phyloP scores from a whole-genome alignment of 306 rosid genomes.

The Phaseolus lunatus region DNA sequence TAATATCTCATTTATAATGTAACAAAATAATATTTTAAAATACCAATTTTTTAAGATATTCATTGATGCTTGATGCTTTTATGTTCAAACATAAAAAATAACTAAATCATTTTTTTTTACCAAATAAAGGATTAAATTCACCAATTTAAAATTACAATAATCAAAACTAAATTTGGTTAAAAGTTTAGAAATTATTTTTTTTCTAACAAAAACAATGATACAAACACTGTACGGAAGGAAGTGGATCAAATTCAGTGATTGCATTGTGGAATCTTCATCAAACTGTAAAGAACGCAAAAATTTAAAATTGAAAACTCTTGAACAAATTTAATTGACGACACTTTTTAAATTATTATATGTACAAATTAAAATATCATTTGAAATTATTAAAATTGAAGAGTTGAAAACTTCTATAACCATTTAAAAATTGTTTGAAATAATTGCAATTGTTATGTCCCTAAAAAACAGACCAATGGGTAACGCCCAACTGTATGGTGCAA shows the following conservation, averaged over 20 bases:
- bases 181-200: too few species aligned
- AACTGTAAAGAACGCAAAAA: background rate
- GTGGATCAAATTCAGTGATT: background rate
- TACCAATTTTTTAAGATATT: too few species aligned
- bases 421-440: too few species aligned
- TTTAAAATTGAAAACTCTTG: too few species aligned
- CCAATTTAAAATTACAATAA: too few species aligned
- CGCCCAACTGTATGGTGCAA: conserved; percentile 6
- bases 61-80: too few species aligned
- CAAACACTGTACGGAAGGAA: background rate
- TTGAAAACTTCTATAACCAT: background rate
- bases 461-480: background rate
- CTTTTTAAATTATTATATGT: background rate
- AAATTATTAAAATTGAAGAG: background rate
- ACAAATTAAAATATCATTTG: background rate
- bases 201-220: background rate
- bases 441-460: background rate
- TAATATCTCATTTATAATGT: too few species aligned
- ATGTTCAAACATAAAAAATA: too few species aligned
- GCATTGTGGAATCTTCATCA: background rate
- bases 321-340: background rate
- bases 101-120: too few species aligned
- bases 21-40: too few species aligned
- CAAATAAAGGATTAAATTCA: too few species aligned
- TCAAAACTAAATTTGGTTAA: too few species aligned